Evolutionary conservation across 768 basidiomycete genomes (phyloP).

Genomic region (Trametes cingulata): DNA sequence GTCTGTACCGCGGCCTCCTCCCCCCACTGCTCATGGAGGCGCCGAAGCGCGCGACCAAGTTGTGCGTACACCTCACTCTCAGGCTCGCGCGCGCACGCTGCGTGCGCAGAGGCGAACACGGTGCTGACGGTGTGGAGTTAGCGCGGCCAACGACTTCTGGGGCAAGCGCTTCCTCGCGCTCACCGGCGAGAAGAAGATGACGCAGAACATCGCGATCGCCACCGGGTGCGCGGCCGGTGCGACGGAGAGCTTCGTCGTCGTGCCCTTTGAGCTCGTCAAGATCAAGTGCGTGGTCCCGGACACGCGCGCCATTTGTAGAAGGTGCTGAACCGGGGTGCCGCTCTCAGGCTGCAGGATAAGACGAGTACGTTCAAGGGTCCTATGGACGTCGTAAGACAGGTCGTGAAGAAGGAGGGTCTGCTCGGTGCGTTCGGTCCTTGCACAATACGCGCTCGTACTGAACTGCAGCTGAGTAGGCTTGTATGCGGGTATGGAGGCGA

Average conservation of each 20-base stretch:
- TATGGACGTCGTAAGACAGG: conserved; percentile 83
- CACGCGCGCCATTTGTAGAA: no score
- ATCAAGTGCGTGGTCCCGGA: conserved; percentile 60
- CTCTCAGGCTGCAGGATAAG: conserved; percentile 90
- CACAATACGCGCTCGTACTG: neutral
- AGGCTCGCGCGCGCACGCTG: neutral
- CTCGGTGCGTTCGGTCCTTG: conserved; percentile 46
- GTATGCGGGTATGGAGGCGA: conserved; percentile 95
- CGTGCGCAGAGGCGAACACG: neutral
- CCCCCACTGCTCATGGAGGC: conserved; percentile 95
- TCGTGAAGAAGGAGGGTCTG: conserved; percentile 75
- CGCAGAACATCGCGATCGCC: conserved; percentile 78
- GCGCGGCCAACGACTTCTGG: conserved; percentile 95
- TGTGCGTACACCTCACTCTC: conserved; percentile 47
- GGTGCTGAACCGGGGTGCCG: neutral
- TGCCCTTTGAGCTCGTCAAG: conserved; percentile 95
- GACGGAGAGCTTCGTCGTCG: conserved; percentile 92
- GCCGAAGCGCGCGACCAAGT: conserved; percentile 97
- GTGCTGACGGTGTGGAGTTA: conserved; percentile 27
- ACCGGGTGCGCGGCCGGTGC: conserved; percentile 96
- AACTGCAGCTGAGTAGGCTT: conserved; percentile 35
- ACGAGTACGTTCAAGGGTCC: conserved; percentile 88
- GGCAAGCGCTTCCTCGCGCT: conserved; percentile 71
- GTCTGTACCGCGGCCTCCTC: conserved; percentile 94
- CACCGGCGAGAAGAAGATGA: conserved; percentile 82